phyloP scores from a whole-genome alignment of 139 green algal genomes.

The Chlorella sp. region DNA sequence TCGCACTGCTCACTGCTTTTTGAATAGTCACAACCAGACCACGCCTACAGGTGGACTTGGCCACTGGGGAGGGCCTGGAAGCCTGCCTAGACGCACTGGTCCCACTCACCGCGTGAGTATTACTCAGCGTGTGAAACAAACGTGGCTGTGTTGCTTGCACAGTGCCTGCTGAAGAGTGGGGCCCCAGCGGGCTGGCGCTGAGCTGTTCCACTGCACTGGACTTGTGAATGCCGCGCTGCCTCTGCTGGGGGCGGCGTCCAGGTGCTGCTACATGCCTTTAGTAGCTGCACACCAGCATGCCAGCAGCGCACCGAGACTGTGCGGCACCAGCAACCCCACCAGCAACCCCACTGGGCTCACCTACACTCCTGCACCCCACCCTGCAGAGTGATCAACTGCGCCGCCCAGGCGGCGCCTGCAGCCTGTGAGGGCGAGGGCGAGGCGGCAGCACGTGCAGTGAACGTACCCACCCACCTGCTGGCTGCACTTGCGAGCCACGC shows the following conservation, averaged over 20 bases:
- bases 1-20: background rate
- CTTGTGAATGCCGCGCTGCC: too few species aligned
- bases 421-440: slow-evolving; percentile 64
- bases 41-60: slow-evolving; percentile 50
- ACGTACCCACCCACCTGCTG: slow-evolving; percentile 63
- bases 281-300: too few species aligned
- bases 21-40: background rate
- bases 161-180: too few species aligned
- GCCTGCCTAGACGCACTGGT: slow-evolving; percentile 48
- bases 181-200: too few species aligned
- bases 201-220: too few species aligned
- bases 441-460: slow-evolving; percentile 52
- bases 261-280: too few species aligned
- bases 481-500: slow-evolving; percentile 26
- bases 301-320: too few species aligned
- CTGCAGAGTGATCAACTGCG: slow-evolving; percentile 73
- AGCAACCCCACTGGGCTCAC: too few species aligned
- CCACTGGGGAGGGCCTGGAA: slow-evolving; percentile 55
- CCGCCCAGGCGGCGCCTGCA: slow-evolving; percentile 62
- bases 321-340: too few species aligned
- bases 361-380: background rate
- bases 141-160: background rate
- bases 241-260: too few species aligned
- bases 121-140: too few species aligned
- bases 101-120: slow-evolving; percentile 3